phyloP scores from a whole-genome alignment of 179 eudicot genomes.

The Gypsophila paniculata region DNA sequence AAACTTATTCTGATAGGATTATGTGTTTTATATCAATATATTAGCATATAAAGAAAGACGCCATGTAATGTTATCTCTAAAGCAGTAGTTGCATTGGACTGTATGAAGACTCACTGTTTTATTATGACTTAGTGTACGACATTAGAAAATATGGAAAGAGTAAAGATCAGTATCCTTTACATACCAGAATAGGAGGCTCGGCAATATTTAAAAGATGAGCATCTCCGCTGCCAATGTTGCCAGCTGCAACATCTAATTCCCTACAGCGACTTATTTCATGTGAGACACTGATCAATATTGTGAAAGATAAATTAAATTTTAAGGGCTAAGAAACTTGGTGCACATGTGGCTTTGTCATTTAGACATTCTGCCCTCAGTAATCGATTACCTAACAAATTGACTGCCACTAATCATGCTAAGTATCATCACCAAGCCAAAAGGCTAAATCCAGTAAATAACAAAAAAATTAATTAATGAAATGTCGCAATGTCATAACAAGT shows the following conservation, averaged over 20 bases:
- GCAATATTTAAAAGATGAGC: conserved; percentile 13
- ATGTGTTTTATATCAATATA: not conserved
- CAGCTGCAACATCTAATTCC: conserved; percentile 28
- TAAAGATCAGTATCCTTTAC: conserved; percentile 13
- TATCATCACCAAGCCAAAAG: not conserved
- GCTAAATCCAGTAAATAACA: not conserved
- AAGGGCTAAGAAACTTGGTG: not conserved
- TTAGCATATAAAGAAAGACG: not conserved
- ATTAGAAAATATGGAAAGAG: not conserved
- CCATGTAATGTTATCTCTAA: not conserved
- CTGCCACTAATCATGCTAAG: not conserved
- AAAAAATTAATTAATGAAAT: not conserved
- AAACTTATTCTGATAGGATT: not conserved
- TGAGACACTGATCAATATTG: conserved; percentile 7
- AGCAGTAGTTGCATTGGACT: not conserved
- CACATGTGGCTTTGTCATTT: not conserved
- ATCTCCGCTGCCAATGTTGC: conserved; percentile 24
- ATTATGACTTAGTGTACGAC: no score
- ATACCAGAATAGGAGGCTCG: conserved; percentile 33
- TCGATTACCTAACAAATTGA: not conserved
- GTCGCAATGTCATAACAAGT: not conserved
- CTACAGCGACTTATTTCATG: conserved; percentile 30
- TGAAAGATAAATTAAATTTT: not conserved
- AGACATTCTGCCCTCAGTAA: not conserved
- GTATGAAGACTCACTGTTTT: no score